These are phyloP conservation scores for Soucietia sequanensis DNA, from an alignment of 805 yeast species.

Conservation along the genomic window DNA sequence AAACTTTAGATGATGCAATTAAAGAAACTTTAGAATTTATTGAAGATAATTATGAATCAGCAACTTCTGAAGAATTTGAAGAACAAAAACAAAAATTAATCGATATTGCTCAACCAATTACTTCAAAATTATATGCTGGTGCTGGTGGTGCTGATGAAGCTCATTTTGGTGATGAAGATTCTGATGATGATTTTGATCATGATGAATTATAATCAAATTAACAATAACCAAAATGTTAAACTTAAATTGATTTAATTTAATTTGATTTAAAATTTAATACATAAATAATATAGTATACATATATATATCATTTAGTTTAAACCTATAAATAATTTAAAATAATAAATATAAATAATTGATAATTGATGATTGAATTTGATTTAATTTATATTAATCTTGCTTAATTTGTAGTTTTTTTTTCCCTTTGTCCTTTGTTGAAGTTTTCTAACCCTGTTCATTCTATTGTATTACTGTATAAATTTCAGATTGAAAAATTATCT, in stretches of 20 bases:
- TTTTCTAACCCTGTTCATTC: no score
- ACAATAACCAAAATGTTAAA: not conserved
- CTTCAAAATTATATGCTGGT: constrained; percentile 68
- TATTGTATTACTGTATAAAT: no score
- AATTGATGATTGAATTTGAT: no score
- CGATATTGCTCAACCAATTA: constrained; percentile 86
- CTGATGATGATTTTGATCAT: constrained; percentile 43
- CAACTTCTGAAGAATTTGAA: constrained; percentile 88
- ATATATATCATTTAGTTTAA: no score
- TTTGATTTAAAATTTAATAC: constrained; percentile 4
- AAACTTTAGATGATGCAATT: constrained; percentile 80
- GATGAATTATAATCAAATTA: constrained; percentile 37
- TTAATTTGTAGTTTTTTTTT: no score
- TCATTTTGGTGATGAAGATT: constrained; percentile 42
- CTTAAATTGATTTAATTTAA: constrained; percentile 1
- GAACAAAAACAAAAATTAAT: constrained; percentile 82
- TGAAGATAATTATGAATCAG: constrained; percentile 78
- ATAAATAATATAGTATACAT: no score
- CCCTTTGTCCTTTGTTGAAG: no score
- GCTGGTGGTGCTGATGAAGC: constrained; percentile 47
- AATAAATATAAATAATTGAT: no score
- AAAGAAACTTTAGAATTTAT: constrained; percentile 85
- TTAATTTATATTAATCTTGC: no score
- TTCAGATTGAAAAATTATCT: no score
- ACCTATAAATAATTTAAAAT: no score